These are phyloP conservation scores for peach (Prunus persica) DNA, from an alignment of 306 rosid species.

Conservation along the genomic window Prunus_persica_NCBIv2 NC_034014.1:27844501-27845000, in stretches of 20 bases:
- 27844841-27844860: neutral
- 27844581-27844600: constrained; percentile 73
- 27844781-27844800: constrained; percentile 1
- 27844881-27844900: neutral
- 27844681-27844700: constrained; percentile 32
- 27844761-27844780: constrained; percentile 26
- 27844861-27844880: neutral
- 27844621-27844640: constrained; percentile 30
- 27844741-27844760: constrained; percentile 44
- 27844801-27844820: constrained; percentile 1
- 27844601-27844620: constrained; percentile 34
- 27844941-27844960: neutral
- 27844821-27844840: neutral
- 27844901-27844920: neutral
- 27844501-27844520: neutral
- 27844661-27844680: constrained; percentile 31
- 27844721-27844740: constrained; percentile 78
- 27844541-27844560: neutral
- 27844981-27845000: too few relatives aligned
- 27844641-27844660: constrained; percentile 30
- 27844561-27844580: constrained; percentile 34
- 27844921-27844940: neutral
- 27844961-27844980: neutral
- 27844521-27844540: constrained; percentile 2
- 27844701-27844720: constrained; percentile 60